These are phyloP conservation scores for Nothophaeocryptopus gaeumannii DNA, from an alignment of 2,329 filamentous ascomycete species.

Conservation along the genomic window DNA sequence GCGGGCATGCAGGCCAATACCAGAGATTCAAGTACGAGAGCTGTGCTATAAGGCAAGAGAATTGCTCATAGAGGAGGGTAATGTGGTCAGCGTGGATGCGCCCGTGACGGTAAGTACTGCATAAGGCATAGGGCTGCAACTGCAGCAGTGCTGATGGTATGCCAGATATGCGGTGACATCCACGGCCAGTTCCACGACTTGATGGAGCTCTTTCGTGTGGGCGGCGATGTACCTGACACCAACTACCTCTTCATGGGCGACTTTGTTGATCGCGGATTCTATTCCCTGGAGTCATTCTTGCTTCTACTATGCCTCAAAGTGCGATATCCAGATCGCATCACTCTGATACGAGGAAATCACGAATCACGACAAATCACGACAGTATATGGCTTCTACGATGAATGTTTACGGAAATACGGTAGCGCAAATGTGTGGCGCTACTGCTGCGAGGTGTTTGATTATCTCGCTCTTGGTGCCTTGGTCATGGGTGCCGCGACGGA, in stretches of 20 bases:
- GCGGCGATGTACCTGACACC: conserved; percentile 93
- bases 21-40: conserved; percentile 91
- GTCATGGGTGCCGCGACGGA: conserved; percentile 77
- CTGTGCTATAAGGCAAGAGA: conserved; percentile 96
- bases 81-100: conserved; percentile 91
- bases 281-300: conserved; percentile 94
- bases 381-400: conserved; percentile 97
- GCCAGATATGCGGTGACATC: conserved; percentile 88
- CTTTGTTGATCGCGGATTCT: conserved; percentile 97
- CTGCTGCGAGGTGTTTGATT: conserved; percentile 97
- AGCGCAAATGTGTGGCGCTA: conserved; percentile 94
- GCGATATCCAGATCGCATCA: conserved; percentile 94
- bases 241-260: conserved; percentile 98
- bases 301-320: conserved; percentile 95
- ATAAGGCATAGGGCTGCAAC: neutral
- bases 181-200: conserved; percentile 98
- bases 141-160: conserved; percentile 14
- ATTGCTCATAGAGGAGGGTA: conserved; percentile 93
- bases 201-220: conserved; percentile 98
- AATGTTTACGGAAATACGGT: conserved; percentile 92
- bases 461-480: conserved; percentile 84
- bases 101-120: conserved; percentile 72
- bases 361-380: conserved; percentile 96
- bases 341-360: conserved; percentile 74
- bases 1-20: conserved; percentile 92